A percentile compares a stretch with the other conserved stretches of the same genome.
Evolutionary conservation across 1,284 basidiomycete genomes (phyloP).

Genomic region (Austroboletus niveus): DNA sequence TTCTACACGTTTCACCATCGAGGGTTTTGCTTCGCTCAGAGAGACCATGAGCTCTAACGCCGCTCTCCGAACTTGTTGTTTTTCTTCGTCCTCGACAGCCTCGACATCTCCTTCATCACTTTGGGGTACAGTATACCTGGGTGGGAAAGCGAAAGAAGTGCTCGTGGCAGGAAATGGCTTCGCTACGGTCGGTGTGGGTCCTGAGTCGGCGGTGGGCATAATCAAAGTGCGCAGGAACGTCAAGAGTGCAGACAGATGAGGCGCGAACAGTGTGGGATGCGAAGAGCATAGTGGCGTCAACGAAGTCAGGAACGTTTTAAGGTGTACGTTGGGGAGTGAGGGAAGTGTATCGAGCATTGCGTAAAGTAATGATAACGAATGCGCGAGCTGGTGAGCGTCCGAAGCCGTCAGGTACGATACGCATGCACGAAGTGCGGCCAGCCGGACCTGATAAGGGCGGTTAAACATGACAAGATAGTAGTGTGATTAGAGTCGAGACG

Average conservation of each 20-base stretch:
- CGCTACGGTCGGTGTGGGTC: constrained; percentile 71
- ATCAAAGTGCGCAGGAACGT: constrained; percentile 66
- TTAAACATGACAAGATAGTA: neutral
- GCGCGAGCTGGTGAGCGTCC: constrained; percentile 54
- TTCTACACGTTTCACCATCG: constrained; percentile 61
- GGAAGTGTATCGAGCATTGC: constrained; percentile 69
- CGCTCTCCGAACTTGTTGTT: constrained; percentile 57
- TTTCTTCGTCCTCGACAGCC: constrained; percentile 49
- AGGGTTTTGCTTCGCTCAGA: constrained; percentile 64
- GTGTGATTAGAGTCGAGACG: constrained; percentile 18
- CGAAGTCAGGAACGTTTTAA: constrained; percentile 63
- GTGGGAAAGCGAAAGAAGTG: constrained; percentile 55
- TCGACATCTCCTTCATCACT: constrained; percentile 37
- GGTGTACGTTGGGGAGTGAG: constrained; percentile 48
- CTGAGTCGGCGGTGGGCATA: constrained; percentile 61
- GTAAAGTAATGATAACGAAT: constrained; percentile 55
- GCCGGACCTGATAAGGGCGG: constrained; percentile 41
- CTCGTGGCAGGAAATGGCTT: constrained; percentile 54
- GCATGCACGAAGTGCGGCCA: constrained; percentile 55
- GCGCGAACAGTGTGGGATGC: constrained; percentile 64
- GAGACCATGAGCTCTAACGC: constrained; percentile 78
- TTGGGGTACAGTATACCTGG: constrained; percentile 25
- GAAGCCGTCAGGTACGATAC: constrained; percentile 61
- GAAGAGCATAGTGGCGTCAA: constrained; percentile 70
- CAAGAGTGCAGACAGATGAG: constrained; percentile 61